phyloP scores from a whole-genome alignment of 306 rosid species.

The Pterocarpus santalinus region DNA sequence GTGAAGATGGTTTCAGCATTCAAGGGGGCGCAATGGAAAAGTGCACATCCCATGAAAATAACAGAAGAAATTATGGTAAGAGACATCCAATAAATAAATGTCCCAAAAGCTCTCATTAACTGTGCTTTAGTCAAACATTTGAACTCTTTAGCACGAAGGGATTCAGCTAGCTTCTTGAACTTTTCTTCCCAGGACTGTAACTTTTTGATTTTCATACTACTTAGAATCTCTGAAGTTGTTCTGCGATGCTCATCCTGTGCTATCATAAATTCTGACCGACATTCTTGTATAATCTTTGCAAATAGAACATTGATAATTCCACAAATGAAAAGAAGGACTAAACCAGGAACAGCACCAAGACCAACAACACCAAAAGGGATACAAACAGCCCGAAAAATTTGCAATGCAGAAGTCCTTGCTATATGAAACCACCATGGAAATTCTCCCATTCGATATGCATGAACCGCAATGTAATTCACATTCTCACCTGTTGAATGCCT shows the following conservation, averaged over 20 bases:
- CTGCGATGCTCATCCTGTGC: conserved; percentile 76
- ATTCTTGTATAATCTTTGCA: conserved; percentile 62
- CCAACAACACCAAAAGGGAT: conserved; percentile 66
- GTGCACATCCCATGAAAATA: conserved; percentile 60
- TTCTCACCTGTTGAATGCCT: conserved; percentile 76
- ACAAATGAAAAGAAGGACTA: conserved; percentile 62
- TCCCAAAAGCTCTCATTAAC: conserved; percentile 46
- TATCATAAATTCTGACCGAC: conserved; percentile 62
- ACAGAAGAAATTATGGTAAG: conserved; percentile 66
- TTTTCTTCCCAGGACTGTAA: conserved; percentile 82
- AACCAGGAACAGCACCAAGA: conserved; percentile 70
- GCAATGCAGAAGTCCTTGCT: conserved; percentile 50
- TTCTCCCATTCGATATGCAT: conserved; percentile 81
- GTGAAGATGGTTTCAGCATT: conserved; percentile 80
- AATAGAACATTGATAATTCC: conserved; percentile 67
- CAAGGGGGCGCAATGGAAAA: conserved; percentile 63
- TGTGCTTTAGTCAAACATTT: conserved; percentile 63
- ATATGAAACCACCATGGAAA: conserved; percentile 79
- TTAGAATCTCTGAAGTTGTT: conserved; percentile 76
- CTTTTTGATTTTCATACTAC: conserved; percentile 75
- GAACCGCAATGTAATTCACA: conserved; percentile 73
- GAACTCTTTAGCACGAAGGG: conserved; percentile 63
- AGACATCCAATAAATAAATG: conserved; percentile 69
- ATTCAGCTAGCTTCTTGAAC: conserved; percentile 56
- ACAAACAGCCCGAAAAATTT: conserved; percentile 53